Evolutionary conservation across 306 rosid species (phyloP).

Genomic region (Prunus salicina): DNA sequence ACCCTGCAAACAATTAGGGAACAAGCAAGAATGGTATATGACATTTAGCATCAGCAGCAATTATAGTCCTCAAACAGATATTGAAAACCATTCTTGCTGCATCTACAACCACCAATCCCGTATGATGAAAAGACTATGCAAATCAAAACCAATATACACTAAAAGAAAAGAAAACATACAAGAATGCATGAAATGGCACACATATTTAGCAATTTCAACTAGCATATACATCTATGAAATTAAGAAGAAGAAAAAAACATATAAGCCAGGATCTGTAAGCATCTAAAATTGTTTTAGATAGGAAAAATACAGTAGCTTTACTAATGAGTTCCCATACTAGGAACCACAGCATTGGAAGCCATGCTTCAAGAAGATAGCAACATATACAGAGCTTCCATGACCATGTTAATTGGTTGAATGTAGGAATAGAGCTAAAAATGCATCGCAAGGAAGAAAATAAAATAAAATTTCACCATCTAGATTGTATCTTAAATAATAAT

Average conservation of each 20-base stretch:
- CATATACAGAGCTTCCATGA: background rate
- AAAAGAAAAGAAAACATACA: background rate
- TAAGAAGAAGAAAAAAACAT: background rate
- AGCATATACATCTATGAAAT: background rate
- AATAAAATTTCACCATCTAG: background rate
- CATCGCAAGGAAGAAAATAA: background rate
- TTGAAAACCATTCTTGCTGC: background rate
- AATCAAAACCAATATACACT: background rate
- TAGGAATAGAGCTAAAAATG: background rate
- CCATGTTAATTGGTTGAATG: background rate
- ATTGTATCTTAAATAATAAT: background rate
- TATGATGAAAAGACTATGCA: background rate
- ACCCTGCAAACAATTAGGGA: slow-evolving; percentile 49
- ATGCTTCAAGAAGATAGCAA: background rate
- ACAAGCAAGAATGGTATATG: slow-evolving; percentile 25
- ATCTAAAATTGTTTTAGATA: background rate
- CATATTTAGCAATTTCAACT: background rate
- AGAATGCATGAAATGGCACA: background rate
- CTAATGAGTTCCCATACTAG: background rate
- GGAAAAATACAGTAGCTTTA: background rate
- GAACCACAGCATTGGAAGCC: background rate
- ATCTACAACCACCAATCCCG: background rate
- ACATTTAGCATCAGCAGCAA: slow-evolving; percentile 4
- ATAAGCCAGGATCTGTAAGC: background rate
- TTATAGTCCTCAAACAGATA: background rate